Evolutionary conservation across 768 basidiomycete species (phyloP).

Genomic region (Lyophyllum semitale): DNA sequence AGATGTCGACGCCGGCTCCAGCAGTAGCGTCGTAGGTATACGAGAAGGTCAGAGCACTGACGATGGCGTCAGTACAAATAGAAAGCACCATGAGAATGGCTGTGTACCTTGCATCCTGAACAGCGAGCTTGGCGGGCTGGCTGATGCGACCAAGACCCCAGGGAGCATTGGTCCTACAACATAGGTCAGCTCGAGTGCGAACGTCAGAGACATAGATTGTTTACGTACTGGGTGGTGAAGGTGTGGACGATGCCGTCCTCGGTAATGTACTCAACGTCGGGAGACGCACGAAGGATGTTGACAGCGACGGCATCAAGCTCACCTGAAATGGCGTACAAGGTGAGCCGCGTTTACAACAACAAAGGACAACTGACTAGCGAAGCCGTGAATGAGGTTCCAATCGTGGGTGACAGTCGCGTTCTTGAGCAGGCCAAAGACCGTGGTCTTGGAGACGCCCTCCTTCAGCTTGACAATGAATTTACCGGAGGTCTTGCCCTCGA

Average conservation of each 20-base stretch:
- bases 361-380: slow-evolving; percentile 28
- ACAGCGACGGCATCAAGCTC: slow-evolving; percentile 7
- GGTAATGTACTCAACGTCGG: no score
- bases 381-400: slow-evolving; percentile 31
- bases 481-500: no score
- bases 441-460: slow-evolving; percentile 23
- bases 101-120: slow-evolving; percentile 10
- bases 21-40: slow-evolving; percentile 17
- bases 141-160: no score
- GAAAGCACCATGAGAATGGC: not conserved
- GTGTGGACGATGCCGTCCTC: slow-evolving; percentile 27
- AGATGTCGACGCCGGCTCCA: slow-evolving; percentile 28
- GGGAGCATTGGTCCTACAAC: no score
- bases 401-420: slow-evolving; percentile 17
- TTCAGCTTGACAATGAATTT: slow-evolving; percentile 34
- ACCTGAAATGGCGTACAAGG: no score
- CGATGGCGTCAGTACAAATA: not conserved
- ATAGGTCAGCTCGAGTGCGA: no score
- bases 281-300: no score
- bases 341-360: not conserved
- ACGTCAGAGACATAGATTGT: not conserved
- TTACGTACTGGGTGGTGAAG: slow-evolving; percentile 22
- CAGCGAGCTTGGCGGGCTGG: slow-evolving; percentile 17
- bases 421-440: slow-evolving; percentile 10
- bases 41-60: slow-evolving; percentile 14